These are phyloP conservation scores for Sicyos edulis DNA, from an alignment of 306 rosid species.

Conservation along the genomic window DNA sequence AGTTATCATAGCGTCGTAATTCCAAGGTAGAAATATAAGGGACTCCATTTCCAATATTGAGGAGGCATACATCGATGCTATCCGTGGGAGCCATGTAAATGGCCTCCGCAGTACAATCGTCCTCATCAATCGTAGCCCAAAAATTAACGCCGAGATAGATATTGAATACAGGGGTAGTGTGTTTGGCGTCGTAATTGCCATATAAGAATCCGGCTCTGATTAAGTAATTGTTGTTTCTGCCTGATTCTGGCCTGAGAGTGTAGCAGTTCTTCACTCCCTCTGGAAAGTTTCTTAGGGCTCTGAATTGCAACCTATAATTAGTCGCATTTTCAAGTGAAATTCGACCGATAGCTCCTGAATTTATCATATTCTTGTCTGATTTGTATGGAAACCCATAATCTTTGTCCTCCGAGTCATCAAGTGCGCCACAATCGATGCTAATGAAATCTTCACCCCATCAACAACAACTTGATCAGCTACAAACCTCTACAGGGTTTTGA, in stretches of 20 bases:
- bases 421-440: too few relatives aligned
- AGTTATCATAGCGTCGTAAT: constrained; percentile 25
- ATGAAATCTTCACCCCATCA: too few relatives aligned
- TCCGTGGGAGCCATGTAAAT: constrained; percentile 23
- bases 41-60: constrained; percentile 25
- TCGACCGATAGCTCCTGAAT: too few relatives aligned
- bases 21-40: constrained; percentile 41
- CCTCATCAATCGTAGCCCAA: constrained; percentile 20
- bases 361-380: too few relatives aligned
- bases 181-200: constrained; percentile 34
- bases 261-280: constrained; percentile 38
- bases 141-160: constrained; percentile 30
- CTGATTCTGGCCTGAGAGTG: constrained; percentile 26
- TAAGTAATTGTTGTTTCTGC: constrained; percentile 26
- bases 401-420: too few relatives aligned
- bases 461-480: too few relatives aligned
- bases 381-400: too few relatives aligned
- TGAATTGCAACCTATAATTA: too few relatives aligned
- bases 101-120: constrained; percentile 16
- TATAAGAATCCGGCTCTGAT: constrained; percentile 33
- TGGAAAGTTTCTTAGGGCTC: constrained; percentile 37
- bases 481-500: too few relatives aligned
- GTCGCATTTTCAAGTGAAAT: too few relatives aligned
- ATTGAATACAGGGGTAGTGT: background rate
- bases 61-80: constrained; percentile 30